Base-by-base conservation (phyloP, 2,329 filamentous ascomycete genomes). In the Gnomoniopsis smithogilvyi region DNA sequence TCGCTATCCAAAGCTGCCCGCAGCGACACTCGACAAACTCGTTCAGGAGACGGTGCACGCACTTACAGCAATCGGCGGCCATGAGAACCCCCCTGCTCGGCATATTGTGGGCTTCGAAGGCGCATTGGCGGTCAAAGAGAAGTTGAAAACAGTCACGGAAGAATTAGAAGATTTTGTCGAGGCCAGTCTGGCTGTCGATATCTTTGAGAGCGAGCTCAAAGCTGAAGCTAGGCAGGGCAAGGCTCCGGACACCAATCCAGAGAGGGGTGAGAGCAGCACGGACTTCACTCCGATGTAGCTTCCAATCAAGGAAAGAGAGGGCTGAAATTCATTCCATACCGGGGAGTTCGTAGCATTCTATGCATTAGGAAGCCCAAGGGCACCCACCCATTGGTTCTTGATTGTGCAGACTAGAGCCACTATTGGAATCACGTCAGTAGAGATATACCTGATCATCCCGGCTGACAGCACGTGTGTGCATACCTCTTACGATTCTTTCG, bases 101-200 rank as follows among this genome's bases (percentile, higher is more conserved):
- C 94, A 98, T 71, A 97, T 98, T 67, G 93, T 98, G 2, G 94
- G 95, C 0, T 86, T 89, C 56, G 95, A 98, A 72, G 94, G 91
- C 0, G 89, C 94, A 14, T 82, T 86, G 6, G 90, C 90, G 45
- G 94, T 98, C 43, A 96, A 94, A 72, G 95, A 98, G 75, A 98
- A 98, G 76, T 78, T 99, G 58, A 96, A 96, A 77, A 97, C 92
- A 2, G 91, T 97, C 2, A 96, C 92, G 63, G 93, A 98, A 72
- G 95, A 98, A 76, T 77, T 98, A 58, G 95, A 98, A 72, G 95
- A 98, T 66, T 98, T 98, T 73, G 89, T 96, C 30, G 92, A 96
- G 67, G 89, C 92, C 26, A 97, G 92, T 68, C 81, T 89, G 64
- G 88, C 91, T 0, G 92, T 95, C 17, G 93, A 96, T 71, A 90